A percentile compares a stretch with the other conserved stretches of the same genome.
Conservation (phyloP, 2,329 filamentous ascomycete genomes). For the Trichoderma citrinoviride region DNA sequence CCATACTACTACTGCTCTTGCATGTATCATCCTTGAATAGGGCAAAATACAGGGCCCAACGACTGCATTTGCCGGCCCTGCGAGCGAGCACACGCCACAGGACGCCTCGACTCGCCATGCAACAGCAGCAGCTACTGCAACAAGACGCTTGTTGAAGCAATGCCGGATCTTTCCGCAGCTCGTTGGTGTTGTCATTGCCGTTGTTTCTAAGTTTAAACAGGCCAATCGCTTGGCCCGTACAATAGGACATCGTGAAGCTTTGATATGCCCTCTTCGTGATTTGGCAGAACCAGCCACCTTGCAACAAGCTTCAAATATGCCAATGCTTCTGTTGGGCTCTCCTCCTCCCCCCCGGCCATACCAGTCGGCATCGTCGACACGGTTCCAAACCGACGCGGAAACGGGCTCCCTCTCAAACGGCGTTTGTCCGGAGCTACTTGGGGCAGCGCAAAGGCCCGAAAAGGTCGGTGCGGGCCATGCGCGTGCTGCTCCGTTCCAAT, state of each 20-base stretch:
- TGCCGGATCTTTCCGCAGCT: neutral
- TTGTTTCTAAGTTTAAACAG: too few species aligned
- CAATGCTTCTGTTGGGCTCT: too few species aligned
- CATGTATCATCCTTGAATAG: neutral
- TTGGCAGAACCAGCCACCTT: too few species aligned
- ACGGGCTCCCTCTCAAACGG: neutral
- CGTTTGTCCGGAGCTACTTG: conserved; percentile 18
- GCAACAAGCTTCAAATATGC: too few species aligned
- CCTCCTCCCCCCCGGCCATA: too few species aligned
- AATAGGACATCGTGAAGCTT: too few species aligned
- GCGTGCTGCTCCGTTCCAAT: conserved; percentile 15
- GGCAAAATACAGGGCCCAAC: neutral
- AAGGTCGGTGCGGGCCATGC: neutral
- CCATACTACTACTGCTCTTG: neutral
- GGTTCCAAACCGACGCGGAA: neutral
- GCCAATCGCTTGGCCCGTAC: too few species aligned
- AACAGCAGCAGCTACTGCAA: too few species aligned
- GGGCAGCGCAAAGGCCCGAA: conserved; percentile 18
- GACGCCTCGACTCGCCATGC: neutral
- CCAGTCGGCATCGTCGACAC: neutral
- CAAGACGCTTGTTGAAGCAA: neutral
- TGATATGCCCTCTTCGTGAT: too few species aligned
- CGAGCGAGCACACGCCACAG: conserved; percentile 4
- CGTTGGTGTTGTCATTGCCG: too few species aligned
- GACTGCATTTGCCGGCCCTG: neutral